Percentiles rank a stretch among this genome's conserved stretches.
Evolutionary conservation across 2,329 filamentous ascomycete species (phyloP).

Genomic region (Monosporascus sp.): DNA sequence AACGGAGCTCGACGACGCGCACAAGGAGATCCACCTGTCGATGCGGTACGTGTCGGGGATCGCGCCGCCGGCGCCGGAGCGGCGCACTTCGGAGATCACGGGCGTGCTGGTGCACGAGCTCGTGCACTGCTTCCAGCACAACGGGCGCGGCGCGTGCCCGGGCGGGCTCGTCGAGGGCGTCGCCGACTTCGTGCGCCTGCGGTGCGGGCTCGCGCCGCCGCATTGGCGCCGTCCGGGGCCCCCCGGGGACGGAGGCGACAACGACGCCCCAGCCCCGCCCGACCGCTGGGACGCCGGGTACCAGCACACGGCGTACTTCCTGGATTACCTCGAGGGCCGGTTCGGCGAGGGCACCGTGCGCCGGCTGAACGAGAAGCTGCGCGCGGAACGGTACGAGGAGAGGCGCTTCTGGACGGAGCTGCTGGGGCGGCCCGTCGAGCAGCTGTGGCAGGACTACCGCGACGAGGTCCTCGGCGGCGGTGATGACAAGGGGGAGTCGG

Average conservation of each 20-base stretch:
- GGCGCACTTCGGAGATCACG: constrained; percentile 57
- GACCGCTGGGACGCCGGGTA: constrained; percentile 85
- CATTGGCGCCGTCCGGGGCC: constrained; percentile 67
- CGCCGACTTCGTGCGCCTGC: constrained; percentile 85
- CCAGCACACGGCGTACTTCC: constrained; percentile 84
- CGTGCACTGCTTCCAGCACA: constrained; percentile 87
- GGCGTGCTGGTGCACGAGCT: constrained; percentile 90
- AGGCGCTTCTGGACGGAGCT: constrained; percentile 62
- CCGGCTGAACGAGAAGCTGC: constrained; percentile 63
- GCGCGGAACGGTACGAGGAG: constrained; percentile 59
- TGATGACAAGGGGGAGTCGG: constrained; percentile 4
- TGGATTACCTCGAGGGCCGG: constrained; percentile 73
- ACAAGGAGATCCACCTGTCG: constrained; percentile 91
- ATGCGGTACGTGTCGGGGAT: constrained; percentile 64
- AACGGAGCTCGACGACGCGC: constrained; percentile 70
- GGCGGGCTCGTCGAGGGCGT: constrained; percentile 85
- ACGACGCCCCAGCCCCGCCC: background rate
- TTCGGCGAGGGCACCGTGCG: constrained; percentile 57
- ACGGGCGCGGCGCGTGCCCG: constrained; percentile 55
- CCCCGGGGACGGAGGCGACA: constrained; percentile 3
- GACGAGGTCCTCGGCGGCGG: constrained; percentile 21
- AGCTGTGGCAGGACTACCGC: constrained; percentile 72
- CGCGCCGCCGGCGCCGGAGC: constrained; percentile 29
- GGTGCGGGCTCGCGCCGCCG: constrained; percentile 65
- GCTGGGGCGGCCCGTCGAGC: constrained; percentile 59